Evolutionary conservation across 2,329 filamentous ascomycete genomes (phyloP).

Genomic region (Cryphonectria parasitica): DNA sequence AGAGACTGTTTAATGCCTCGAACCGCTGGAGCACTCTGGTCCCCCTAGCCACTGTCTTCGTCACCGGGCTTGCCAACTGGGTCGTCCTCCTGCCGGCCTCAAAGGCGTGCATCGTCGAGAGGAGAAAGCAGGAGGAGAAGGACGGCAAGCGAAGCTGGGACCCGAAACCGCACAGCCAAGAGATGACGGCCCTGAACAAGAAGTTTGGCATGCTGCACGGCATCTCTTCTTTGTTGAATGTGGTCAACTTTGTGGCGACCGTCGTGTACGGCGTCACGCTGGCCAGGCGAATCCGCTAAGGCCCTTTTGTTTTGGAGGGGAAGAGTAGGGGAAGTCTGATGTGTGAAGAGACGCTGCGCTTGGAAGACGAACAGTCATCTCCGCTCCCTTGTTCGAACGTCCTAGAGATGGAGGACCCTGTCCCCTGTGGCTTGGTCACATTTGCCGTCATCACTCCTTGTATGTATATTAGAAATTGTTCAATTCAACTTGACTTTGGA

Average conservation of each 20-base stretch:
- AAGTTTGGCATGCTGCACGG: constrained; percentile 81
- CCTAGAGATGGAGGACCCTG: neutral
- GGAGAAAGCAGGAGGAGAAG: constrained; percentile 82
- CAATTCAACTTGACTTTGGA: constrained; percentile 13
- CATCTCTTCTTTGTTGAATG: constrained; percentile 77
- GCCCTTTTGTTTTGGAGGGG: neutral
- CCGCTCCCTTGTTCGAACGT: neutral
- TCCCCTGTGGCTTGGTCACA: neutral
- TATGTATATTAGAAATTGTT: constrained; percentile 14
- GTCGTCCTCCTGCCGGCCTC: constrained; percentile 75
- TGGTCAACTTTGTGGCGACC: constrained; percentile 70
- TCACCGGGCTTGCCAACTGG: constrained; percentile 73
- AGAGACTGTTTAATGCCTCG: constrained; percentile 60
- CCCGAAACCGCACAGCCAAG: constrained; percentile 74
- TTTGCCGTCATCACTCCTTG: neutral
- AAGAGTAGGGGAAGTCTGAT: neutral
- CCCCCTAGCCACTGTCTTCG: constrained; percentile 71
- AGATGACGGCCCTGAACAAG: constrained; percentile 82
- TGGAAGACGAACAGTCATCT: neutral
- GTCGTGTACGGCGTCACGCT: constrained; percentile 80
- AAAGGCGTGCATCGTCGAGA: constrained; percentile 71
- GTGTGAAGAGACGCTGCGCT: neutral
- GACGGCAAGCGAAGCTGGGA: constrained; percentile 91
- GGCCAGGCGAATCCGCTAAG: constrained; percentile 61
- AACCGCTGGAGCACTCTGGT: constrained; percentile 68